Conservation (phyloP, 202 grass and related monocot species). For the Panicum virgatum region DNA sequence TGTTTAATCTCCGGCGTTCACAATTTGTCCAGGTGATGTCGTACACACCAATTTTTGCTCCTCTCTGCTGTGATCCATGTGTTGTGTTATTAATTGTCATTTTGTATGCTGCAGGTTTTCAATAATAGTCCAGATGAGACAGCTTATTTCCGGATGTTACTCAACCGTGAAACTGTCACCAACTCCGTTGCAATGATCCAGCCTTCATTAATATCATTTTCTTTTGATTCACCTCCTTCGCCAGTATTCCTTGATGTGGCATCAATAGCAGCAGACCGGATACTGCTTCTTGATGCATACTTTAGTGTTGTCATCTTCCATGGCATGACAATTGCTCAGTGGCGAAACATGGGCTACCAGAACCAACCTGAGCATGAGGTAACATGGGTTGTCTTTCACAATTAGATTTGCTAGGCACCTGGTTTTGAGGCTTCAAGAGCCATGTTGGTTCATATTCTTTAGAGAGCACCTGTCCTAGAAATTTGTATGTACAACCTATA, state of each 20-base stretch:
- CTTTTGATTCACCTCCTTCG: constrained; percentile 81
- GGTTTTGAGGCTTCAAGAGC: neutral
- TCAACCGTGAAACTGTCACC: constrained; percentile 88
- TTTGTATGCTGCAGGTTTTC: constrained; percentile 71
- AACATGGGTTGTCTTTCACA: constrained; percentile 25
- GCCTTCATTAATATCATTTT: constrained; percentile 90
- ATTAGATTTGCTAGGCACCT: neutral
- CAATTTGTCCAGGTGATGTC: constrained; percentile 92
- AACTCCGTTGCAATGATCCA: constrained; percentile 99
- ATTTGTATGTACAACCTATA: neutral
- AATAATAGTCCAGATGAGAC: constrained; percentile 99
- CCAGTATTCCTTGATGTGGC: constrained; percentile 95
- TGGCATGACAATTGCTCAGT: constrained; percentile 96
- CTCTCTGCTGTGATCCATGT: neutral
- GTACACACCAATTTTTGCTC: constrained; percentile 5
- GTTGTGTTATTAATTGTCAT: constrained; percentile 19
- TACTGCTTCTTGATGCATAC: constrained; percentile 95
- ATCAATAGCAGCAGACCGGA: constrained; percentile 85
- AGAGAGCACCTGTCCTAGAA: neutral
- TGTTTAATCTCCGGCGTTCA: constrained; percentile 96
- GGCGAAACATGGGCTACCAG: constrained; percentile 98
- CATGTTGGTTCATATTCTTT: neutral
- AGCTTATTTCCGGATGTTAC: constrained; percentile 95
- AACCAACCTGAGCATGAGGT: constrained; percentile 99
- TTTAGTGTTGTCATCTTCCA: constrained; percentile 99